Evolutionary conservation across 1,139 yeast species (phyloP).

Genomic region (Lodderomyces theae): DNA sequence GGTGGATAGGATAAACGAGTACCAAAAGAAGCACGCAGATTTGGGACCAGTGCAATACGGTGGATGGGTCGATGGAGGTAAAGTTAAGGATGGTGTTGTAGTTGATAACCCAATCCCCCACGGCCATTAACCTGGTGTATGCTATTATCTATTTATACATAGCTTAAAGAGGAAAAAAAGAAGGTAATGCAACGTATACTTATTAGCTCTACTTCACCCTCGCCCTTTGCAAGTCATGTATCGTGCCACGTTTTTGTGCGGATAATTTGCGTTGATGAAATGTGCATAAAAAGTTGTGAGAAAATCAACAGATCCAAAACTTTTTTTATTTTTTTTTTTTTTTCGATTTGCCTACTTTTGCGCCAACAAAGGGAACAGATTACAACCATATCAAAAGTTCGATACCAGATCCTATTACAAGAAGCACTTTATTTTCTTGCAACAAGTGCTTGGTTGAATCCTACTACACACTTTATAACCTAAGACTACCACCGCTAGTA

Average conservation of each 20-base stretch:
- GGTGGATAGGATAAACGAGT: slow-evolving; percentile 64
- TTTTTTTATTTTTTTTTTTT: no score
- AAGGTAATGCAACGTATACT: no score
- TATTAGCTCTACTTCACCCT: no score
- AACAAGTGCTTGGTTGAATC: neutral
- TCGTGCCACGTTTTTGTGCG: no score
- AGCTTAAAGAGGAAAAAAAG: no score
- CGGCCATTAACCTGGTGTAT: slow-evolving; percentile 26
- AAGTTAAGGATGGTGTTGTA: slow-evolving; percentile 63
- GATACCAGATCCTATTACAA: no score
- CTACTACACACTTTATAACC: neutral
- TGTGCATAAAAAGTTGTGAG: no score
- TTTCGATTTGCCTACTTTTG: neutral
- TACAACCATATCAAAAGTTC: no score
- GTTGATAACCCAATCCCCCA: slow-evolving; percentile 58
- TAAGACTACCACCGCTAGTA: neutral
- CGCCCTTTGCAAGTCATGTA: no score
- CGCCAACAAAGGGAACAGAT: neutral
- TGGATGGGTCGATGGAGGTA: slow-evolving; percentile 73
- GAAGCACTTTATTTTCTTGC: no score
- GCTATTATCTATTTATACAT: neutral
- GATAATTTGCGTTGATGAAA: no score
- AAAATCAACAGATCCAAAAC: neutral
- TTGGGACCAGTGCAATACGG: slow-evolving; percentile 54
- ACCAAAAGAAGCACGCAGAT: slow-evolving; percentile 29